Percentiles rank a stretch among this genome's conserved stretches.
Conservation (phyloP, 495 filamentous ascomycete genomes). For the Parathielavia appendiculata region DNA sequence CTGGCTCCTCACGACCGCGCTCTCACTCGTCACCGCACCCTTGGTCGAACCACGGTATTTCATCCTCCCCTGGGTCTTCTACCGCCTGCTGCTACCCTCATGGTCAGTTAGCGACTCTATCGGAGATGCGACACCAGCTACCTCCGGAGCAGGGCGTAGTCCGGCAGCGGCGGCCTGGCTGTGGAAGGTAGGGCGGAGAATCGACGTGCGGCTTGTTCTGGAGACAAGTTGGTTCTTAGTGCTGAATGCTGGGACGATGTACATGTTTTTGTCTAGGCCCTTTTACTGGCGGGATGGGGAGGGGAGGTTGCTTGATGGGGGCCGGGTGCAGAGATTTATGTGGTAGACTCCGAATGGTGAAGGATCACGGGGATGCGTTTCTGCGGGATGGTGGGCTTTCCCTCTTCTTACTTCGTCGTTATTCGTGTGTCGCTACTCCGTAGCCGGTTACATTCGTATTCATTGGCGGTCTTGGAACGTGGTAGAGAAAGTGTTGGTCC, state of each 20-base stretch:
- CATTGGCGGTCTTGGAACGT: no score
- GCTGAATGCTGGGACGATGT: conserved; percentile 70
- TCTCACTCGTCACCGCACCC: conserved; percentile 80
- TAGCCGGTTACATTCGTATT: no score
- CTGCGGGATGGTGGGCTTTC: not conserved
- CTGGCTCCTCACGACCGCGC: conserved; percentile 64
- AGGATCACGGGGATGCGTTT: not conserved
- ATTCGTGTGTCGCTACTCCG: no score
- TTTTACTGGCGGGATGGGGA: conserved; percentile 63
- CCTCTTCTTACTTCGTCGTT: not conserved
- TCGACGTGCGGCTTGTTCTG: conserved; percentile 47
- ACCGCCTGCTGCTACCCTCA: conserved; percentile 71
- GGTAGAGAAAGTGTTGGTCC: no score
- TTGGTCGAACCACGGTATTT: conserved; percentile 94
- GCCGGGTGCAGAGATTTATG: conserved; percentile 85
- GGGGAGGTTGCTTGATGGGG: conserved; percentile 57
- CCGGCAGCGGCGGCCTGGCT: not conserved
- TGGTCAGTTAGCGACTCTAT: conserved; percentile 8
- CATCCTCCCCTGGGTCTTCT: conserved; percentile 92
- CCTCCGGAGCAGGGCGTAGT: not conserved
- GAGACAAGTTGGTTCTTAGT: conserved; percentile 76
- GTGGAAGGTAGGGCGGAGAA: not conserved
- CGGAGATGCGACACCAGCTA: not conserved
- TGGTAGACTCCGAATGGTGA: conserved; percentile 45
- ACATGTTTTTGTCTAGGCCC: conserved; percentile 70